A percentile compares a stretch with the other conserved stretches of the same genome.
These are phyloP conservation scores for Karstenula rhodostoma DNA, from an alignment of 2,329 filamentous ascomycete genomes.

Conservation along the genomic window DNA sequence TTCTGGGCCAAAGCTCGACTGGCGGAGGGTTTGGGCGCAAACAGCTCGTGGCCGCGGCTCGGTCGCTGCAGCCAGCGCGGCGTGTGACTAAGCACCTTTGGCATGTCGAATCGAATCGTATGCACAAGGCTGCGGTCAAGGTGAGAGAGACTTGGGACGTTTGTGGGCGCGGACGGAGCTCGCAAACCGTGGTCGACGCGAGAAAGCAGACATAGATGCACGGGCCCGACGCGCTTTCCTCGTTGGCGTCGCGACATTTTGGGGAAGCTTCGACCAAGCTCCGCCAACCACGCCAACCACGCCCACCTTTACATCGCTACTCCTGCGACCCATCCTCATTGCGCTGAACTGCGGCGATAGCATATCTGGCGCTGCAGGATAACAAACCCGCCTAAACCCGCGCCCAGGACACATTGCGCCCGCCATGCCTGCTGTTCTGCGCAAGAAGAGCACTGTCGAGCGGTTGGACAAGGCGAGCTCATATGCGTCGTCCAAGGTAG, in stretches of 20 bases:
- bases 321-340: not conserved
- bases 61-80: conserved; percentile 85
- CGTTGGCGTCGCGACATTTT: conserved; percentile 5
- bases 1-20: conserved; percentile 38
- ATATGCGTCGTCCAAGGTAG: conserved; percentile 84
- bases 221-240: conserved; percentile 8
- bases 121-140: not conserved
- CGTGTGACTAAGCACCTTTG: conserved; percentile 84
- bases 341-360: not conserved
- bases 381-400: not conserved
- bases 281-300: conserved; percentile 11
- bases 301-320: not conserved
- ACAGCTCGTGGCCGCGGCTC: conserved; percentile 79
- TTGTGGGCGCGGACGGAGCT: not conserved
- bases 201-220: not conserved
- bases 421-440: conserved; percentile 37
- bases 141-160: not conserved
- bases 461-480: conserved; percentile 93
- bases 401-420: not conserved
- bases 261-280: conserved; percentile 14
- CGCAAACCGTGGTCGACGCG: not conserved
- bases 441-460: conserved; percentile 80
- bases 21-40: conserved; percentile 62
- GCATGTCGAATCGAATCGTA: conserved; percentile 66
- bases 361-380: not conserved